These are phyloP conservation scores for Ogataea philodendri DNA, from an alignment of 805 yeast genomes.

Conservation along the genomic window DNA sequence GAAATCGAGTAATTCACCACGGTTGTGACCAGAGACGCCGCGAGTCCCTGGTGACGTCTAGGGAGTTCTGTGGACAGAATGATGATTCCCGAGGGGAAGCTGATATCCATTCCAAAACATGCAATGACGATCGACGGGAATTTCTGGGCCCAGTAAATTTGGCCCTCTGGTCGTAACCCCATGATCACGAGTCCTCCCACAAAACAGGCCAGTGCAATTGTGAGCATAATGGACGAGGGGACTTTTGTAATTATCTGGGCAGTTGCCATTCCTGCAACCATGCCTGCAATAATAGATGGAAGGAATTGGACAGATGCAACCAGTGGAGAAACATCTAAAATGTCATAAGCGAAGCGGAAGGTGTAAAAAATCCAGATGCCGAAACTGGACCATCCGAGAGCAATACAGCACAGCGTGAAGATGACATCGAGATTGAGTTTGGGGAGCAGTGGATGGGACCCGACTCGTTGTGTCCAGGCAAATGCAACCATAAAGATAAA, in stretches of 20 bases:
- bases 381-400: slow-evolving; percentile 75
- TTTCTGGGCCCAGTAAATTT: slow-evolving; percentile 56
- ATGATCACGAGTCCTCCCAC: slow-evolving; percentile 52
- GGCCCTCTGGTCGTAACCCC: slow-evolving; percentile 55
- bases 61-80: slow-evolving; percentile 61
- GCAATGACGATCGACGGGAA: slow-evolving; percentile 55
- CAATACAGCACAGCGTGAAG: slow-evolving; percentile 48
- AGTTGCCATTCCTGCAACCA: slow-evolving; percentile 51
- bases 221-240: slow-evolving; percentile 50
- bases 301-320: slow-evolving; percentile 44
- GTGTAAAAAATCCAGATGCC: slow-evolving; percentile 71
- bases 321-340: slow-evolving; percentile 49
- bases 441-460: slow-evolving; percentile 31
- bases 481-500: slow-evolving; percentile 43
- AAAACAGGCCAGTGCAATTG: slow-evolving; percentile 53
- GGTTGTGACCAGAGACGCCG: slow-evolving; percentile 70
- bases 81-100: slow-evolving; percentile 73
- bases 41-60: slow-evolving; percentile 67
- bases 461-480: slow-evolving; percentile 45
- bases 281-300: slow-evolving; percentile 52
- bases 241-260: slow-evolving; percentile 45
- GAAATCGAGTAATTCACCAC: slow-evolving; percentile 72
- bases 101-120: slow-evolving; percentile 75
- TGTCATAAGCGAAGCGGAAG: slow-evolving; percentile 48
- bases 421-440: slow-evolving; percentile 45